Conservation (phyloP, 768 basidiomycete genomes). For the Kwoniella europaea region DNA sequence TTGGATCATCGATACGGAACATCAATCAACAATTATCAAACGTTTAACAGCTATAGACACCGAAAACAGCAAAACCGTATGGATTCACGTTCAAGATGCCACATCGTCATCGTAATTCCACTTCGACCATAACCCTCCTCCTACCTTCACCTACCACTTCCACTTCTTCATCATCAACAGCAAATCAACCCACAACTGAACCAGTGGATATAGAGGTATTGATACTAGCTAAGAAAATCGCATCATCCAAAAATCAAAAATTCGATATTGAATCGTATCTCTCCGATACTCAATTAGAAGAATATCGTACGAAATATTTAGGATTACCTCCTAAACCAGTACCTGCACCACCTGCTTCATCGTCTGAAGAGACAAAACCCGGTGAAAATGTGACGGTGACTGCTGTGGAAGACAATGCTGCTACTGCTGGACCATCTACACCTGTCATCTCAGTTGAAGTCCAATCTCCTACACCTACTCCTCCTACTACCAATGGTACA, state of each 20-base stretch:
- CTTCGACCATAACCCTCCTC: slow-evolving; percentile 15
- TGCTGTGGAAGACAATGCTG: background rate
- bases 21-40: background rate
- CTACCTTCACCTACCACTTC: slow-evolving; percentile 14
- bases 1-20: background rate
- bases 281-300: slow-evolving; percentile 30
- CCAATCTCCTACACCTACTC: slow-evolving; percentile 5
- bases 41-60: background rate
- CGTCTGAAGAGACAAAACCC: background rate
- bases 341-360: slow-evolving; percentile 6
- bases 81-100: slow-evolving; percentile 3
- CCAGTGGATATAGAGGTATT: slow-evolving; percentile 33
- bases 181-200: background rate
- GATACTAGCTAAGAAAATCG: slow-evolving; percentile 34
- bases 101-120: slow-evolving; percentile 9
- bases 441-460: slow-evolving; percentile 1
- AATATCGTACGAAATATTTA: slow-evolving; percentile 29
- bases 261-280: slow-evolving; percentile 46
- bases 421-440: background rate
- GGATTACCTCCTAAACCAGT: slow-evolving; percentile 18
- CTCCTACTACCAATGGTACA: background rate
- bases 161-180: slow-evolving; percentile 4
- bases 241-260: slow-evolving; percentile 28
- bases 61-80: background rate
- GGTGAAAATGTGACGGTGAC: background rate